Base-by-base conservation (phyloP, 1,284 basidiomycete species). In the Ustilago crameri region DNA sequence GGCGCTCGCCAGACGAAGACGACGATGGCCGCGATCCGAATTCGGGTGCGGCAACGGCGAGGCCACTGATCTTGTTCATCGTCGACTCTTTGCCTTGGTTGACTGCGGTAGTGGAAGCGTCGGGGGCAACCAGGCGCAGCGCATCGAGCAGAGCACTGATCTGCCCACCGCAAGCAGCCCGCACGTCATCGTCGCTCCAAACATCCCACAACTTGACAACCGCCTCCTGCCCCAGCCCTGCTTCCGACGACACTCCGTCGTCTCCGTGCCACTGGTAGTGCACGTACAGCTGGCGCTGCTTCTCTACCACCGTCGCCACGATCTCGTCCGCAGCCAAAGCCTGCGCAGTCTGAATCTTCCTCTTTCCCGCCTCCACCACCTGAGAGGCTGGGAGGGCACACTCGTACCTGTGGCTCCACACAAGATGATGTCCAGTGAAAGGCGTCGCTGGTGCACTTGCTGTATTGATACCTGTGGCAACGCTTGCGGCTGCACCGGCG, bases 261-360 rank as follows among this genome's bases (percentile, higher is more conserved):
- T 72, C 64, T 15, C 59, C 69, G 22, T 67, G 50, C 69, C 69
- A 72, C 38, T 63, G 63, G 9, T 55, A 52, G n/a, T 59, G 48
- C 2, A 72, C 60, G 42, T 67, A 72, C 22, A 72, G 50, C 50
- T 67, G 55, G 2, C 69, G 48, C 41, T 72, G 69, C 53, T 73
- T 73, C 40, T 67, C 70, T 2, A 73, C 46, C 5, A 68, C 55
- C 1, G 23, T 45, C 4, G 51, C 40, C 1, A 64, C 22, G 17
- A 73, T 73, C 44, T 64, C 65, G 32, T 73, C 65, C 9, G 49
- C 53, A 2, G 65, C 32, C 23, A 65, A 43, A 1, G 68, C 42
- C 12, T 38, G 20, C 2, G 62, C 68, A 8, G 54, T 57, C 38
- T 71, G 68, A 23, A 71, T 57, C 44, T 71, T 53, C 32, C 62